Conservation (phyloP, 805 yeast genomes). For the Saturnispora bothae region DNA sequence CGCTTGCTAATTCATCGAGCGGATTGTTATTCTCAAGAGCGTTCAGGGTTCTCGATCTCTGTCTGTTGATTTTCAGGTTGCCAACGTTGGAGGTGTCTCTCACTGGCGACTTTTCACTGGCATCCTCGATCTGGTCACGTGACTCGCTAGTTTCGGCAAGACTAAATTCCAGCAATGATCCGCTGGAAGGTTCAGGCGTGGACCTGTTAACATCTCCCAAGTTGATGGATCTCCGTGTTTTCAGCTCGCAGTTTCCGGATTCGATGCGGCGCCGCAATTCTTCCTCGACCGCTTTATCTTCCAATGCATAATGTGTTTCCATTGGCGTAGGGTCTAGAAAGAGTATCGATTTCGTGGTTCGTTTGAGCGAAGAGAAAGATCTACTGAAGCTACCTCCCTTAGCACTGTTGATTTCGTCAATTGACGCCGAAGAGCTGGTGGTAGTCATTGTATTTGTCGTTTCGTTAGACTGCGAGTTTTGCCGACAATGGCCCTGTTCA, state of each 20-base stretch:
- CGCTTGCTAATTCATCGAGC: constrained; percentile 6
- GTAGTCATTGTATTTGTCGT: constrained; percentile 1
- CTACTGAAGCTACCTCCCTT: constrained; percentile 8
- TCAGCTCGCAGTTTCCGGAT: not conserved
- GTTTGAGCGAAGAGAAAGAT: constrained; percentile 10
- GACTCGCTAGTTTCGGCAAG: not conserved
- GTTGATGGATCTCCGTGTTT: not conserved
- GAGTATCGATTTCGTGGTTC: constrained; percentile 11
- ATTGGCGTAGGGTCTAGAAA: constrained; percentile 9
- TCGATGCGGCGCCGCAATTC: not conserved
- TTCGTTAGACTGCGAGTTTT: not conserved
- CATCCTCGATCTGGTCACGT: not conserved
- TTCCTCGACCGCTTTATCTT: not conserved
- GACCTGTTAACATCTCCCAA: not conserved
- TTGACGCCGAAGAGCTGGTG: constrained; percentile 9
- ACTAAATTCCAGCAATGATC: not conserved
- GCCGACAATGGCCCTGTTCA: not conserved
- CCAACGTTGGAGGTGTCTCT: not conserved
- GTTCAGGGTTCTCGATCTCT: constrained; percentile 26
- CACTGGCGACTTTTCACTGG: not conserved
- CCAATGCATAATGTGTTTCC: not conserved
- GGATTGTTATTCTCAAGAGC: constrained; percentile 16
- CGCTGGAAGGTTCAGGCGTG: not conserved
- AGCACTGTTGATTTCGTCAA: constrained; percentile 7
- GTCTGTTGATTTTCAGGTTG: constrained; percentile 13